Evolutionary conservation across 2,329 filamentous ascomycete species (phyloP).

Genomic region (Xylaria sp.): DNA sequence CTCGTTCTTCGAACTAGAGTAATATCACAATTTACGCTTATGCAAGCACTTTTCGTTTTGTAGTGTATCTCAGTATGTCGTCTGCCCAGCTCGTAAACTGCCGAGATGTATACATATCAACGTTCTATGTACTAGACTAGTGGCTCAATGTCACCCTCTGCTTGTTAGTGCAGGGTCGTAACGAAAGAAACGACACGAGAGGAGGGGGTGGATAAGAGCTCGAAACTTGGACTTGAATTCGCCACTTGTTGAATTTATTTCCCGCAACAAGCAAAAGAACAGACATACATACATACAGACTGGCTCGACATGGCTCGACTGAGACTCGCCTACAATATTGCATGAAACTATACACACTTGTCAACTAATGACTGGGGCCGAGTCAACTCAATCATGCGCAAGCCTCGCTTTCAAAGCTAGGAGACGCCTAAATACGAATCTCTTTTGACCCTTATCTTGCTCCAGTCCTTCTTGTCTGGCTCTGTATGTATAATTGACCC

Average conservation of each 20-base stretch:
- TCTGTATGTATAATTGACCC: no score
- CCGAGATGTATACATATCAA: background rate
- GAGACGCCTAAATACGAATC: background rate
- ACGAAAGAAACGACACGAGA: background rate
- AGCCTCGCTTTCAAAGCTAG: background rate
- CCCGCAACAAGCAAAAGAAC: background rate
- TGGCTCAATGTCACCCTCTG: slow-evolving; percentile 4
- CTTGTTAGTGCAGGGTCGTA: background rate
- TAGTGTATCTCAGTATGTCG: background rate
- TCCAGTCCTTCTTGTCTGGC: no score
- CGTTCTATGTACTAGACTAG: background rate
- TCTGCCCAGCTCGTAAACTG: background rate
- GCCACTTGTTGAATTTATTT: background rate
- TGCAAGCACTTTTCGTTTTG: background rate
- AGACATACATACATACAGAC: background rate
- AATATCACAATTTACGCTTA: background rate
- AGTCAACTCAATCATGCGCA: background rate
- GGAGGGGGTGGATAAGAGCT: background rate
- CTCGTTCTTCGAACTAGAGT: background rate
- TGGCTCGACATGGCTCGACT: no score
- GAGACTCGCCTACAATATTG: background rate
- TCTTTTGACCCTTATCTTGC: background rate
- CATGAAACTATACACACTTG: background rate
- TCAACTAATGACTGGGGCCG: background rate
- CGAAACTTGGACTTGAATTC: background rate